These are phyloP conservation scores for Trametes cubensis DNA, from an alignment of 768 basidiomycete species.

Conservation along the genomic window DNA sequence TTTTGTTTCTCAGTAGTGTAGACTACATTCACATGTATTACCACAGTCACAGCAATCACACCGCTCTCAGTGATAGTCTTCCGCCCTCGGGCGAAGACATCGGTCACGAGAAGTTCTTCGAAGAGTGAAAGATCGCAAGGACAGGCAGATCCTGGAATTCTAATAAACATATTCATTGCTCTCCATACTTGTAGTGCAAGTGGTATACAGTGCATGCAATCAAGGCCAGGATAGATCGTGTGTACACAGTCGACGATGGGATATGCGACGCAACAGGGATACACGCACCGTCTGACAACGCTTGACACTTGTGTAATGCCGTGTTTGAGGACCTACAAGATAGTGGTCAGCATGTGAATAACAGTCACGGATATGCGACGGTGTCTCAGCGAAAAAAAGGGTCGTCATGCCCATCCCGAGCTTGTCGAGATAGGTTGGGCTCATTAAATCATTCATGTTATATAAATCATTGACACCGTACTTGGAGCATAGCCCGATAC, in stretches of 20 bases:
- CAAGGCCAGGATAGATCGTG: too few relatives aligned
- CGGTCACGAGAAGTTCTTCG: too few relatives aligned
- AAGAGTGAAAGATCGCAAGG: too few relatives aligned
- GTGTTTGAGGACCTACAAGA: not conserved
- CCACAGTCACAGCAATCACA: not conserved
- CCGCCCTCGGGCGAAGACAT: too few relatives aligned
- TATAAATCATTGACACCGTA: constrained; percentile 31
- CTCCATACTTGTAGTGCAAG: too few relatives aligned
- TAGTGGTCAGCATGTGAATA: not conserved
- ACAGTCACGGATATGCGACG: not conserved
- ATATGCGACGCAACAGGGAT: not conserved
- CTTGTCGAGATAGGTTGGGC: constrained; percentile 30
- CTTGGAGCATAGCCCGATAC: not conserved
- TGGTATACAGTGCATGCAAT: too few relatives aligned
- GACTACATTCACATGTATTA: constrained; percentile 10
- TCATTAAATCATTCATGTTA: constrained; percentile 37
- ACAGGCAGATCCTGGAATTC: too few relatives aligned
- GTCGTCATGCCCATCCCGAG: constrained; percentile 32
- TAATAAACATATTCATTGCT: too few relatives aligned
- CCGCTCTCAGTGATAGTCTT: too few relatives aligned
- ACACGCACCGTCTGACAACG: not conserved
- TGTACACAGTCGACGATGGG: too few relatives aligned
- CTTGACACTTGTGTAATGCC: not conserved
- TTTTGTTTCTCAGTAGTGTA: not conserved
- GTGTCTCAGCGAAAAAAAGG: constrained; percentile 31